Base-by-base conservation (phyloP, 2,329 filamentous ascomycete genomes). In the Penicillium sclerotigenum region DNA sequence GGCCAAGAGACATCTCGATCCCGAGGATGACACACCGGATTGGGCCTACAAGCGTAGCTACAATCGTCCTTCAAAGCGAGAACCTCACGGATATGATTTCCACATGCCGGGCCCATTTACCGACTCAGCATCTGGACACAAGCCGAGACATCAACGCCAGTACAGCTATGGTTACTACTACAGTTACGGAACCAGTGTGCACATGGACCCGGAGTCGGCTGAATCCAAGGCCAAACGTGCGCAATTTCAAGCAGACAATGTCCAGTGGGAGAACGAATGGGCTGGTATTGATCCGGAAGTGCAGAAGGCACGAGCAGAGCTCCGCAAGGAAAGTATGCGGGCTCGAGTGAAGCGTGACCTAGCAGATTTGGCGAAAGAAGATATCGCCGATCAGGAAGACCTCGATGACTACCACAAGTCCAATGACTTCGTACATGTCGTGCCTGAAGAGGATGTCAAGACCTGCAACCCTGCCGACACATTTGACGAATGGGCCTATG, bases 101-200 rank as follows among this genome's bases (percentile, higher is more conserved):
- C 4, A 47, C 6, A 26, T 36, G 47, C 28, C 43, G 5, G n/a
- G 29, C 14, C 20, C 16, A 34, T 46, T 24, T 33, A 16, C 28
- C 14, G 47, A 42, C 4, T 18, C 45, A 26, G 9, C 36, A 13
- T 13, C 48, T n/a, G 13, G 52, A 50, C 14, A 62, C 10, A 20
- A 3, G 26, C 26, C 22, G 6, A n/a, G n/a, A 29, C 11, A 31
- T 11, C 37, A 26, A 18, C 26, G 22, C 10, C 29, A 52, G 28
- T 20, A 33, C 38, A 29, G 8, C 31, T 9, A 9, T 18, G 20
- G 60, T 14, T 70, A 72, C 45, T 66, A 65, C 63, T 71, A 64
- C 56, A 71, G 64, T 14, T 70, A 66, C 34, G 55, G 61, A 6
- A 56, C 66, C n/a, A 69, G 66, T 40, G 65, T 70, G 5, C 70